These are phyloP conservation scores for Alternaria gansuensis DNA, from an alignment of 2,329 filamentous ascomycete genomes.

Conservation along the genomic window DNA sequence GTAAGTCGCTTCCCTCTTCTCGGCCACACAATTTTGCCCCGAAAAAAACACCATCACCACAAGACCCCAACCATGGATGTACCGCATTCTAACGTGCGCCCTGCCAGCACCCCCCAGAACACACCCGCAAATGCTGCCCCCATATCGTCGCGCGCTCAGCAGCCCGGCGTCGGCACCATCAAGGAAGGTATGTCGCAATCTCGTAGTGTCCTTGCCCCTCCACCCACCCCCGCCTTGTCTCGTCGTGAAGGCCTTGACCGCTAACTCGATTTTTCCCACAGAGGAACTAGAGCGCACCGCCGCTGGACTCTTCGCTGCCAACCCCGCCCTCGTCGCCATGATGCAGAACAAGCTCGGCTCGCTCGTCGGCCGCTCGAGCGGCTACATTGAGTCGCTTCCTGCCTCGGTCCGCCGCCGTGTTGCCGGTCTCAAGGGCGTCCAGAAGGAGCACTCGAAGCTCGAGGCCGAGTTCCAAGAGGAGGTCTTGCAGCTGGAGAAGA, in stretches of 20 bases:
- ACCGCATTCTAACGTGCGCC: conserved; percentile 44
- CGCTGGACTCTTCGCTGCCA: conserved; percentile 92
- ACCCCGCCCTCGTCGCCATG: conserved; percentile 94
- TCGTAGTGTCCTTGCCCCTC: conserved; percentile 38
- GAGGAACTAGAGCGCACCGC: conserved; percentile 92
- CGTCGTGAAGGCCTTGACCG: conserved; percentile 44
- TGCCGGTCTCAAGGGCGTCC: conserved; percentile 93
- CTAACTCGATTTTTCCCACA: conserved; percentile 57
- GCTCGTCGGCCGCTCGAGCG: conserved; percentile 92
- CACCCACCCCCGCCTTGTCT: conserved; percentile 39
- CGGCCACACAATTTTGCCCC: conserved; percentile 38
- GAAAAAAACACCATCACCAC: conserved; percentile 24
- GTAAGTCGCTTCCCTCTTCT: conserved; percentile 60
- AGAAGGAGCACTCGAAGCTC: conserved; percentile 98
- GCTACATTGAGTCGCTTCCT: conserved; percentile 96
- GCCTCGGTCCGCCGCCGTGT: conserved; percentile 89
- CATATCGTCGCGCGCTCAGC: conserved; percentile 96
- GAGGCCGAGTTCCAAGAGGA: conserved; percentile 99
- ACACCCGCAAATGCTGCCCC: conserved; percentile 94
- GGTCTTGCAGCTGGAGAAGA: conserved; percentile 97
- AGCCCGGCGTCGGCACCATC: conserved; percentile 92
- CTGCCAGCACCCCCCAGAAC: conserved; percentile 91
- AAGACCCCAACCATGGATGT: conserved; percentile 38
- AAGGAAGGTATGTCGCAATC: conserved; percentile 78
- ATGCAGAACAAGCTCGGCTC: conserved; percentile 95